Conservation (phyloP, 257 asterid genomes). For the Nicotiana sylvestris region DNA sequence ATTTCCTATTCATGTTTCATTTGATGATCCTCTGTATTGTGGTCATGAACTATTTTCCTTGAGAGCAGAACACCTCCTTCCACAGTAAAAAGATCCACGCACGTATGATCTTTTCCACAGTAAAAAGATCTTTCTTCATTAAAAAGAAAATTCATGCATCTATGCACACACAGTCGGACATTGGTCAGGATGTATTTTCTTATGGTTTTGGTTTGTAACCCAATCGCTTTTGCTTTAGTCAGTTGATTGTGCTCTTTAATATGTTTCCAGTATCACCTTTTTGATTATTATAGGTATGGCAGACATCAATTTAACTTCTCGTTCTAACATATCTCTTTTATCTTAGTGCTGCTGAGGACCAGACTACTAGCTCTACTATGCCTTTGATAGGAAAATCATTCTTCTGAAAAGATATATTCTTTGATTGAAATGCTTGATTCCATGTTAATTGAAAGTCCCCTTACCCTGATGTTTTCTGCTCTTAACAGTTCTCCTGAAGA, state of each 20-base stretch:
- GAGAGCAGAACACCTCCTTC: background rate
- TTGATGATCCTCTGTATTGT: background rate
- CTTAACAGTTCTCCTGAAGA: slow-evolving; percentile 65
- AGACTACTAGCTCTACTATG: background rate
- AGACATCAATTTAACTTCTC: background rate
- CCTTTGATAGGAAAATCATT: slow-evolving; percentile 1
- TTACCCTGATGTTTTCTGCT: slow-evolving; percentile 7
- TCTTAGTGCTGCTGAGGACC: background rate
- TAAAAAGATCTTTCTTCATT: background rate
- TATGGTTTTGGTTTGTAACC: background rate
- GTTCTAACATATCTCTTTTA: background rate
- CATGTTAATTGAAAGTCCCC: slow-evolving; percentile 15
- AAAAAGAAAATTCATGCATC: background rate
- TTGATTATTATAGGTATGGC: background rate
- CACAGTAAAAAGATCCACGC: background rate
- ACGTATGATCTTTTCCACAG: background rate
- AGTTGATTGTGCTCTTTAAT: background rate
- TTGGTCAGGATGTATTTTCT: background rate
- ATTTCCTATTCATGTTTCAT: background rate
- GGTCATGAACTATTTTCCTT: background rate
- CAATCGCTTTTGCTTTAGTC: background rate
- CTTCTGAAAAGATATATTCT: background rate
- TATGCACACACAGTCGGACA: background rate
- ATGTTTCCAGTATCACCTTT: background rate
- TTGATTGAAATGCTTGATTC: background rate